A percentile compares a stretch with the other conserved stretches of the same genome.
Conservation (phyloP, 495 filamentous ascomycete species). For the Penicillium malachiteum region DNA sequence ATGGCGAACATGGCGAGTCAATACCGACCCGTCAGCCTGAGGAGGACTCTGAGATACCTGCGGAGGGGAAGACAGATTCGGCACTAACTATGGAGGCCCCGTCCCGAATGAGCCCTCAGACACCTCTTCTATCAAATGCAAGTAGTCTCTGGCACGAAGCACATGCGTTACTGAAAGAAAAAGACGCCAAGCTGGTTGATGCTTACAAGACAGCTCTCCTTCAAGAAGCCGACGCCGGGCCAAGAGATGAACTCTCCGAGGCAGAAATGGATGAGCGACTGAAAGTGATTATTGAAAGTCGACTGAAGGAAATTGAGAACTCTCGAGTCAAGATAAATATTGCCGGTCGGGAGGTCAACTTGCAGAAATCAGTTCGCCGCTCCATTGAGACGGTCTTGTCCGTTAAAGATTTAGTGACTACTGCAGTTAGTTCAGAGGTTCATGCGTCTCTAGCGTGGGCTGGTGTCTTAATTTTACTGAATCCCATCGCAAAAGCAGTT, state of each 20-base stretch:
- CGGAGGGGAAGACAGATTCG: too few species aligned
- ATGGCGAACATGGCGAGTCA: too few species aligned
- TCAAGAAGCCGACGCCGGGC: neutral
- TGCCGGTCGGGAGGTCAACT: neutral
- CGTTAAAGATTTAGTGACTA: neutral
- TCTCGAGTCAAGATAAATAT: neutral
- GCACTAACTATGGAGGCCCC: too few species aligned
- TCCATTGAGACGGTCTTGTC: neutral
- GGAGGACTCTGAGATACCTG: too few species aligned
- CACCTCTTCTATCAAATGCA: too few species aligned
- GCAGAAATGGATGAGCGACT: neutral
- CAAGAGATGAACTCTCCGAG: neutral
- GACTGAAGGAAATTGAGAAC: neutral
- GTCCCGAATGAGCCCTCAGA: too few species aligned
- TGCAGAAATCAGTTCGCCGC: neutral
- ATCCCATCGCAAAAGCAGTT: neutral
- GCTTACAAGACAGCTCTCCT: neutral
- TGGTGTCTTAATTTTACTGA: neutral
- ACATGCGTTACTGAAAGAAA: neutral
- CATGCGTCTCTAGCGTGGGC: slow-evolving; percentile 2
- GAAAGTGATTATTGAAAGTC: slow-evolving; percentile 1
- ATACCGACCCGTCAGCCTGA: too few species aligned
- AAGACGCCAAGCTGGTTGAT: neutral
- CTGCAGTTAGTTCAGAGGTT: neutral
- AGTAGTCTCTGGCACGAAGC: neutral